Conservation (phyloP, 2,329 filamentous ascomycete genomes). For the Aureobasidium leucospermi region DNA sequence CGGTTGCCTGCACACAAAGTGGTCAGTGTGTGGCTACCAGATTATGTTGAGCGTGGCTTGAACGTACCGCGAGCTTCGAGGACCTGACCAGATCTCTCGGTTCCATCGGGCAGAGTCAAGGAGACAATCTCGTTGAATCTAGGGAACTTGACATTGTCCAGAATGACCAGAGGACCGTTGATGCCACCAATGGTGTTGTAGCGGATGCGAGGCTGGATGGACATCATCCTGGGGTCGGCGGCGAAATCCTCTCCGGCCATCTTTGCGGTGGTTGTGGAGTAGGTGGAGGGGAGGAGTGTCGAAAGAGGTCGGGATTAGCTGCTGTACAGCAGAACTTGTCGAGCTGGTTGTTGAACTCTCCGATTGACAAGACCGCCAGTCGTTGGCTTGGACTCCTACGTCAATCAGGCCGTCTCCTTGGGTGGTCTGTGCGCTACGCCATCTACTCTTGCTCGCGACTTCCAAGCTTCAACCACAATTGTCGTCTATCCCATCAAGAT, state of each 20-base stretch:
- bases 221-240: slow-evolving; percentile 45
- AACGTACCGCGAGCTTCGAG: slow-evolving; percentile 85
- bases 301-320: neutral
- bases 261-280: neutral
- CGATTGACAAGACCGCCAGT: neutral
- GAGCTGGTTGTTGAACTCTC: neutral
- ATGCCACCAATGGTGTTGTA: slow-evolving; percentile 99
- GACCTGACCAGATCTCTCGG: slow-evolving; percentile 88
- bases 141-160: slow-evolving; percentile 98
- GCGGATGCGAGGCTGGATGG: slow-evolving; percentile 64
- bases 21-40: neutral
- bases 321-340: slow-evolving; percentile 1
- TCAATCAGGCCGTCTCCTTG: too few relatives aligned
- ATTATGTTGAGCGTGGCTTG: neutral
- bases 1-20: slow-evolving; percentile 60
- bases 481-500: too few relatives aligned
- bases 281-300: neutral
- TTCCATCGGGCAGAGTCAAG: slow-evolving; percentile 90
- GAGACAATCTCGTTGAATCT: slow-evolving; percentile 97
- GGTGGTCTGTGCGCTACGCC: too few relatives aligned
- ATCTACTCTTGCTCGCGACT: too few relatives aligned
- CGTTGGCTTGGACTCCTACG: neutral
- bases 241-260: slow-evolving; percentile 27
- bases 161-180: slow-evolving; percentile 94
- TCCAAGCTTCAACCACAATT: too few relatives aligned